A percentile compares a stretch with the other conserved stretches of the same genome.
These are phyloP conservation scores for Solanum chmielewskii DNA, from an alignment of 257 asterid genomes.

Conservation along the genomic window DNA sequence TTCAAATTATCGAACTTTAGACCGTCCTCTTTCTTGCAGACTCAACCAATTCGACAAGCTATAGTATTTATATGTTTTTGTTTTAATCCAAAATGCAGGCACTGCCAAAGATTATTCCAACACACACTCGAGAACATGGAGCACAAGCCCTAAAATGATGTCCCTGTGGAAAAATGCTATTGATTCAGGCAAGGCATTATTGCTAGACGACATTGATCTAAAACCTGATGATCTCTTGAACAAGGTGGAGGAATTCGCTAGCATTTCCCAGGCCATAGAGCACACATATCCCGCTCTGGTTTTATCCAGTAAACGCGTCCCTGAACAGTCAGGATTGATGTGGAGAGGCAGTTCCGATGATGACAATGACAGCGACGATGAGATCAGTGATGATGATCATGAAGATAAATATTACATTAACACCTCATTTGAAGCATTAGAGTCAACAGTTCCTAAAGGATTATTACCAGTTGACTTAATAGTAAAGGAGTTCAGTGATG, in stretches of 20 bases:
- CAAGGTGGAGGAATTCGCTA: slow-evolving; percentile 71
- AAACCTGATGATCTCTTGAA: slow-evolving; percentile 65
- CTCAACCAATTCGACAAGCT: background rate
- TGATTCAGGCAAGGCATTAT: slow-evolving; percentile 59
- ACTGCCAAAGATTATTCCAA: background rate
- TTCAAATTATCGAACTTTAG: background rate
- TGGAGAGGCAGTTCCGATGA: background rate
- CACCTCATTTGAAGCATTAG: slow-evolving; percentile 33
- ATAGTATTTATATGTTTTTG: background rate
- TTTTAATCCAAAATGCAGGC: background rate
- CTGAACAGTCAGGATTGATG: background rate
- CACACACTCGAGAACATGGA: slow-evolving; percentile 16
- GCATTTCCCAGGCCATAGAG: slow-evolving; percentile 42
- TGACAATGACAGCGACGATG: slow-evolving; percentile 16
- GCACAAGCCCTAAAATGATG: slow-evolving; percentile 67
- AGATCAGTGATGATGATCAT: slow-evolving; percentile 5
- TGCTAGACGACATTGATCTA: slow-evolving; percentile 42
- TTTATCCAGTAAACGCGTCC: slow-evolving; percentile 9
- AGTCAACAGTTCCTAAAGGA: slow-evolving; percentile 47
- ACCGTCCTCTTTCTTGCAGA: background rate
- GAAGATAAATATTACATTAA: slow-evolving; percentile 15
- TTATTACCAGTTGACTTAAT: slow-evolving; percentile 69
- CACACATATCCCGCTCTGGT: slow-evolving; percentile 72
- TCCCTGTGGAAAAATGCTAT: slow-evolving; percentile 64
- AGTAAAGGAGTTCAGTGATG: slow-evolving; percentile 28